Base-by-base conservation (phyloP, 495 filamentous ascomycete species). In the Trichodelitschia bisporula region DNA sequence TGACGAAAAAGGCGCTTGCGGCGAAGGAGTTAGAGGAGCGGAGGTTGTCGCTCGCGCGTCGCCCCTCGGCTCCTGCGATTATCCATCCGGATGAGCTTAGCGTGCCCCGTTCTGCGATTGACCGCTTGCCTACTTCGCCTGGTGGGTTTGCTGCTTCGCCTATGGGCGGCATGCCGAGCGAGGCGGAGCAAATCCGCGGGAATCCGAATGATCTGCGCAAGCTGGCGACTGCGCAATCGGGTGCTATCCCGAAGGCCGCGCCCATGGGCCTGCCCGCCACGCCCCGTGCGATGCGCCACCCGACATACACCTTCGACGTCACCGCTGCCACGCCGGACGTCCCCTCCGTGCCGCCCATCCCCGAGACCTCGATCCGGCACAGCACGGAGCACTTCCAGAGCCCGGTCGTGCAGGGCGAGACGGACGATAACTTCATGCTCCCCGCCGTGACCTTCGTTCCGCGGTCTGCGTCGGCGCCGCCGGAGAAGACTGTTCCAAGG, bases 11-110 rank as follows among this genome's bases (percentile, higher is more conserved):
- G 50, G 77, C 83, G 40, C 51, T 72, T 16, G 80, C 80, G 10
- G 77, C 77, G 4, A 71, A 72, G 31, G 80, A 92, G 50, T 61
- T 92, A 15, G 80, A 92, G 53, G 75, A 82, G 35, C 66, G 80
- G 13, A 66, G 80, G 27, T 63, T 76, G 38, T 92, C 80, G 15
- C 64, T 91, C 10, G 75, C 77, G 2, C 59, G 72, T 8, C 64
- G 79, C 37, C 73, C 76, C 12, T 76, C 73, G 13, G 78, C 70
- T 3, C 77, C 78, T 0, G 59, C 68, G 3, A 86, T 90, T 41
- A 68, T 71, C 9, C 73, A 74, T 45, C 80, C 80, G n/a, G 69
- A 72, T 23, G 64, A 75, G 19, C 51, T 55, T 10, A 4, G 4
- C 10, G 15, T 5, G 8, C 5, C 10, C 26, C 26, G 26, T 14